These are phyloP conservation scores for Fusarium chaquense DNA, from an alignment of 2,329 filamentous ascomycete species.

Conservation along the genomic window DNA sequence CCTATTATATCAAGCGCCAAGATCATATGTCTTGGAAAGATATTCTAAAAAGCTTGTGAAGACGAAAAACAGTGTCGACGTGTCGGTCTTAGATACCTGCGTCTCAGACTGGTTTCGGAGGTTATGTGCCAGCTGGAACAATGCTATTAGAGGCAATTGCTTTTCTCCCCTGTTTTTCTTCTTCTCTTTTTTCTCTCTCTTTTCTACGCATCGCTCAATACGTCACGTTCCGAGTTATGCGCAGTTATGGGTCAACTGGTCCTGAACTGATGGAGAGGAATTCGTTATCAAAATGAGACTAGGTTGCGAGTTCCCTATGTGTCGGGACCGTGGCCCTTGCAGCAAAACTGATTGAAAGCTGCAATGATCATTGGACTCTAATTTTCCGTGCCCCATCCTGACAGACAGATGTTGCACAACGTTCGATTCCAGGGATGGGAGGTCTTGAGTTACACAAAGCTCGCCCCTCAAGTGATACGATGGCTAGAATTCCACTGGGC, in stretches of 20 bases:
- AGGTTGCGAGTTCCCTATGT: conserved; percentile 13
- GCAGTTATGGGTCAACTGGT: background rate
- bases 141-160: background rate
- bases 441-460: background rate
- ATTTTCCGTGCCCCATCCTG: conserved; percentile 27
- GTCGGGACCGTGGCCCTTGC: conserved; percentile 9
- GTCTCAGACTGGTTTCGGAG: background rate
- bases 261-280: conserved; percentile 3
- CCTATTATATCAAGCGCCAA: background rate
- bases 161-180: background rate
- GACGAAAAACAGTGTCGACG: background rate
- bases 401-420: conserved; percentile 26
- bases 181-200: background rate
- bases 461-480: background rate
- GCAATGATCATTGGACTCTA: conserved; percentile 28
- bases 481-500: background rate
- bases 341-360: conserved; percentile 13
- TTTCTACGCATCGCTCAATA: background rate
- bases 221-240: background rate
- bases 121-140: background rate
- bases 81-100: background rate
- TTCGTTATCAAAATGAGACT: conserved; percentile 21
- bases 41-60: background rate
- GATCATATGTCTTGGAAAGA: background rate
- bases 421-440: conserved; percentile 8